These are phyloP conservation scores for Verticillium tricorpus DNA, from an alignment of 2,329 filamentous ascomycete genomes.

Conservation along the genomic window DNA sequence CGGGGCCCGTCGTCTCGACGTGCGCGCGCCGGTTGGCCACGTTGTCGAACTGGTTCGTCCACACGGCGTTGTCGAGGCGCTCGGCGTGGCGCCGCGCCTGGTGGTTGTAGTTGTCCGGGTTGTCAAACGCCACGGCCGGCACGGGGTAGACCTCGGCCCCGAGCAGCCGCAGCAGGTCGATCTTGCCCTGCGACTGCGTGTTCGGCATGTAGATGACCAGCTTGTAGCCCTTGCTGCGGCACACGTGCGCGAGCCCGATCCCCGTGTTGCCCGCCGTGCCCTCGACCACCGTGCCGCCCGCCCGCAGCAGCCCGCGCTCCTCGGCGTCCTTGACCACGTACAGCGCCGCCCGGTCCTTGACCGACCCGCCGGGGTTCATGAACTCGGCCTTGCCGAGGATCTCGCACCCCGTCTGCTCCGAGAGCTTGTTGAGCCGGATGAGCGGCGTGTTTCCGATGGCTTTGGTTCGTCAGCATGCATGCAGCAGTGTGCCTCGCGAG, in stretches of 20 bases:
- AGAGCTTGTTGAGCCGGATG: conserved; percentile 83
- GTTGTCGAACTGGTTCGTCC: conserved; percentile 99
- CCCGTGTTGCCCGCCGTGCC: conserved; percentile 97
- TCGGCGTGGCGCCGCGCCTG: conserved; percentile 91
- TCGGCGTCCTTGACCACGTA: conserved; percentile 94
- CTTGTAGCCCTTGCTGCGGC: conserved; percentile 84
- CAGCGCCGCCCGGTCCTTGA: conserved; percentile 94
- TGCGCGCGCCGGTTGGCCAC: conserved; percentile 89
- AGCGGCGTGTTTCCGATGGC: conserved; percentile 97
- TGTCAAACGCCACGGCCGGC: conserved; percentile 90
- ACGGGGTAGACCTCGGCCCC: conserved; percentile 96
- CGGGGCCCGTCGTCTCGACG: conserved; percentile 93
- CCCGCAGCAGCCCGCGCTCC: conserved; percentile 72
- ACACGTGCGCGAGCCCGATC: conserved; percentile 95
- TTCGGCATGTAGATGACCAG: conserved; percentile 99
- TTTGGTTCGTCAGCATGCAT: conserved; percentile 40
- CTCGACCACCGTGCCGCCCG: conserved; percentile 93
- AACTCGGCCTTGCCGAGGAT: conserved; percentile 97
- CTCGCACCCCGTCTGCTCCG: conserved; percentile 87
- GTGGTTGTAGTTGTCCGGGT: conserved; percentile 97
- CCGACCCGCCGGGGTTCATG: conserved; percentile 93
- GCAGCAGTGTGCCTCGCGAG: no score
- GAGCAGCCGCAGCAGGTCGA: conserved; percentile 84
- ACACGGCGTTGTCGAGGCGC: conserved; percentile 78
- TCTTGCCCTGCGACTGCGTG: conserved; percentile 96